These are phyloP conservation scores for Phytophthora agathidicida DNA, from an alignment of 352 stramenopile species.

Conservation along the genomic window DNA sequence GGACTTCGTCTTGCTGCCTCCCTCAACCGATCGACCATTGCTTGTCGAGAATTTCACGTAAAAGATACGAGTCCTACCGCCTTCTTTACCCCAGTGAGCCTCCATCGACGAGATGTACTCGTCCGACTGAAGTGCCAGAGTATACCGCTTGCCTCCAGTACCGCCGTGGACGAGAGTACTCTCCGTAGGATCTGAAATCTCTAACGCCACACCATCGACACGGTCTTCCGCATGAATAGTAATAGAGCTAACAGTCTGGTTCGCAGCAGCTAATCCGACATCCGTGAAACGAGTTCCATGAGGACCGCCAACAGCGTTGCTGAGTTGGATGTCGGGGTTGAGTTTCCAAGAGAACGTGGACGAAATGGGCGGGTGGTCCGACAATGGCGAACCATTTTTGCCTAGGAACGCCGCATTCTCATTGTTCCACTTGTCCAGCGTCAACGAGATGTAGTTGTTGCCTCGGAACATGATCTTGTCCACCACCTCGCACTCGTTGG, in stretches of 20 bases:
- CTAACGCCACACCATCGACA: slow-evolving; percentile 44
- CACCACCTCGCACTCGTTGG: slow-evolving; percentile 56
- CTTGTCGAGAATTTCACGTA: slow-evolving; percentile 49
- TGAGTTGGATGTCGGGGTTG: slow-evolving; percentile 35
- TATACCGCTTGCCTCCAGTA: slow-evolving; percentile 35
- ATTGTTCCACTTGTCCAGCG: slow-evolving; percentile 48
- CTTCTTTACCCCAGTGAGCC: slow-evolving; percentile 45
- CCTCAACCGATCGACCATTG: slow-evolving; percentile 28
- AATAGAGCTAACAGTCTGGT: slow-evolving; percentile 40
- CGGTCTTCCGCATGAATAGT: slow-evolving; percentile 36
- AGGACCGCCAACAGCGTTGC: slow-evolving; percentile 40
- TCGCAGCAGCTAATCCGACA: slow-evolving; percentile 22
- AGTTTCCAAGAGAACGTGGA: slow-evolving; percentile 47
- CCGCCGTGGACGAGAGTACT: slow-evolving; percentile 47
- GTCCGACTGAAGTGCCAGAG: slow-evolving; percentile 34
- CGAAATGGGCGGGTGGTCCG: slow-evolving; percentile 55
- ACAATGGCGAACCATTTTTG: slow-evolving; percentile 37
- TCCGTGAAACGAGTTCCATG: slow-evolving; percentile 52
- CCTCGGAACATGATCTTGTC: slow-evolving; percentile 69
- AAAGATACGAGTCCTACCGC: slow-evolving; percentile 42
- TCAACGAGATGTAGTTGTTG: slow-evolving; percentile 53
- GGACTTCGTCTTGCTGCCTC: slow-evolving; percentile 35
- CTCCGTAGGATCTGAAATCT: slow-evolving; percentile 34
- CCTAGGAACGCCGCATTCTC: slow-evolving; percentile 49
- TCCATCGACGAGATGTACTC: slow-evolving; percentile 58